Base-by-base conservation (phyloP, 2,329 filamentous ascomycete species). In the Orbilia javanica region DNA sequence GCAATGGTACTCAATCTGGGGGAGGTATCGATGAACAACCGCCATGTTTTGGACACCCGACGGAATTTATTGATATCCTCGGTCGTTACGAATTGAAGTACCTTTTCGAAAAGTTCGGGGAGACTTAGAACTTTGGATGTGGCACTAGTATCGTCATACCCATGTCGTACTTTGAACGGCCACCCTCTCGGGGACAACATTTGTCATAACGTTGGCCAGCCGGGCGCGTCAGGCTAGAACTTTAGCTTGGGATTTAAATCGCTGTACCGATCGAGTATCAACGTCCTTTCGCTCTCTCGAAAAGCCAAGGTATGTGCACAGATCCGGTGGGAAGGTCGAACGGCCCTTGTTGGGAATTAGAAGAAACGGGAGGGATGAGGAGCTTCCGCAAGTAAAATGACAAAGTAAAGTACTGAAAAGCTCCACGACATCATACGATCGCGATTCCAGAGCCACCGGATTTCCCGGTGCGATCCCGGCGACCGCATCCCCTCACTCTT, bases 41-140 rank as follows among this genome's bases (percentile, higher is more conserved):
- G 55, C 55, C 55, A 60, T 60, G 31, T 60, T 42, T 60, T 39
- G 20, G 55, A 60, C n/a, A 60, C 55, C 20, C 55, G 55, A 42
- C 55, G 55, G 13, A 60, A 42, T 60, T 60, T 60, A 60, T 60
- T 60, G 31, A 60, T 60, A 60, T 60, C 55, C 4, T 42, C 0
- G n/a, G 55, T 60, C 55, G 55, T 42, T n/a, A 42, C 34, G 20
- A 31, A 42, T 8, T 60, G 55, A 27, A 60, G 55, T 42, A 60
- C 10, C 34, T 60, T 60, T 27, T 60, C 55, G 34, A 60, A 60
- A 10, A 60, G 55, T 42, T 60, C 55, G 4, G 55, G 55, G 8
- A 60, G 55, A 29, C 34, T 42, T n/a, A 60, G 27, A 8, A 60
- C 55, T n/a, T 18, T 60, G 10, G 34, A 60, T 15, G 55, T 60